Conservation (phyloP, 1,284 basidiomycete genomes). For the Pascua guehoae region DNA sequence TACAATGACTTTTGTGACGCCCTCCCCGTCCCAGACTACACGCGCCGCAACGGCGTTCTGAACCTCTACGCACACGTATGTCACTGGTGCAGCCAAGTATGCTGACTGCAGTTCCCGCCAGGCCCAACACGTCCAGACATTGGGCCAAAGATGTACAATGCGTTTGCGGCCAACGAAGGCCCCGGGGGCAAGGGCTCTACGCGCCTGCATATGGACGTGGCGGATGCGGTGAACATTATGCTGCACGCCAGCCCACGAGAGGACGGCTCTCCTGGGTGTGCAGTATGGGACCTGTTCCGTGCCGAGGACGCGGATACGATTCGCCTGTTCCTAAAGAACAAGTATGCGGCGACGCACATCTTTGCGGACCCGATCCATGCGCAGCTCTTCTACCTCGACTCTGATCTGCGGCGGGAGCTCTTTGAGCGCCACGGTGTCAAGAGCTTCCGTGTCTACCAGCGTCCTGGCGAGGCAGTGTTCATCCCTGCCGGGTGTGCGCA, state of each 20-base stretch:
- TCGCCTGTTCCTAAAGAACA: conserved; percentile 64
- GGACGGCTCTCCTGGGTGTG: conserved; percentile 69
- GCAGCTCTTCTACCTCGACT: conserved; percentile 81
- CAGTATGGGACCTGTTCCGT: conserved; percentile 87
- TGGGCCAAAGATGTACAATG: conserved; percentile 62
- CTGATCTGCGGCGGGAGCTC: conserved; percentile 63
- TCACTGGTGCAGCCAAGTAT: background rate
- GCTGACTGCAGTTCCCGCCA: conserved; percentile 70
- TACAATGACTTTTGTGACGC: conserved; percentile 78
- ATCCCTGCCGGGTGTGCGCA: conserved; percentile 95
- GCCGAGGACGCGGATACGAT: conserved; percentile 77
- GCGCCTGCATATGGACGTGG: conserved; percentile 92
- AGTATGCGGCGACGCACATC: conserved; percentile 19
- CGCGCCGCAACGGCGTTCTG: conserved; percentile 77
- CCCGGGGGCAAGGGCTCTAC: conserved; percentile 53
- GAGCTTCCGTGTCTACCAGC: conserved; percentile 81
- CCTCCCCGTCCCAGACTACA: conserved; percentile 82
- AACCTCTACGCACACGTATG: conserved; percentile 64
- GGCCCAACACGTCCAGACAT: conserved; percentile 83
- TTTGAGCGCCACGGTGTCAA: conserved; percentile 65
- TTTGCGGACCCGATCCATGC: conserved; percentile 80
- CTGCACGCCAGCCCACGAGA: conserved; percentile 62
- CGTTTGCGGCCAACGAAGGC: conserved; percentile 38
- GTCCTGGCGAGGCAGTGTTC: conserved; percentile 88
- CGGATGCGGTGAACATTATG: conserved; percentile 92